Evolutionary conservation across 179 eudicot genomes (phyloP), one percentile per base, ranked within the genome.

Genomic region (Pouteria campechiana): DNA sequence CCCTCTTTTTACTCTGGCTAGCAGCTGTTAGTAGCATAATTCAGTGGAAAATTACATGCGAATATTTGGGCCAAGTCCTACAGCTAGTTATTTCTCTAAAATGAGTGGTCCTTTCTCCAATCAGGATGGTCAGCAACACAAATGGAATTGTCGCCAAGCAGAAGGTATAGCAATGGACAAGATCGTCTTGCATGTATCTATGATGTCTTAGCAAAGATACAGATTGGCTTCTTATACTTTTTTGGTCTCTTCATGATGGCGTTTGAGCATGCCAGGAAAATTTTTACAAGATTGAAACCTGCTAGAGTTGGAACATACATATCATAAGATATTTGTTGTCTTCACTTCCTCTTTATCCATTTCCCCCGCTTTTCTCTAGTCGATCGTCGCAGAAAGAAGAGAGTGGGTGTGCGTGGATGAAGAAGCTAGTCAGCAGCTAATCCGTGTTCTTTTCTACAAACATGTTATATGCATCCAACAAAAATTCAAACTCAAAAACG

Each of bases 231-330:
- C 6, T 11, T 66, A 13, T 70, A 62, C 57, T n/a, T 74, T 20
- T 52, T 66, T 31, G 57, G 73, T 50, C 65, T 74, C 33, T 60
- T 70, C 27, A 45, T 49, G 17, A 32, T 70, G 44, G 60, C 56
- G 15, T 70, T 58, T 23, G 60, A 46, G 41, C 32, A 63, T 33
- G 13, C 57, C 12, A 36, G 58, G 67, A 63, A 66, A 67, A 52
- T 41, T 20, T 34, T 60, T 10, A 62, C 44, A 37, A 55, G 65
- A 11, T 32, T 74, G 43, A 69, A 61, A 51, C 76, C 81, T 6
- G 60, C 43, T 2, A 64, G 56, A 59, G 63, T 70, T 17, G 63
- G 52, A 49, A 18, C 73, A 29, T 52, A 50, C 27, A 33, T 54
- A 22, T 58, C 57, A 46, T 60, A 58, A 41, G 39, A 28, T 30